Evolutionary conservation across 257 asterid species (phyloP).

Genomic region (Paraleonurus japonicus): DNA sequence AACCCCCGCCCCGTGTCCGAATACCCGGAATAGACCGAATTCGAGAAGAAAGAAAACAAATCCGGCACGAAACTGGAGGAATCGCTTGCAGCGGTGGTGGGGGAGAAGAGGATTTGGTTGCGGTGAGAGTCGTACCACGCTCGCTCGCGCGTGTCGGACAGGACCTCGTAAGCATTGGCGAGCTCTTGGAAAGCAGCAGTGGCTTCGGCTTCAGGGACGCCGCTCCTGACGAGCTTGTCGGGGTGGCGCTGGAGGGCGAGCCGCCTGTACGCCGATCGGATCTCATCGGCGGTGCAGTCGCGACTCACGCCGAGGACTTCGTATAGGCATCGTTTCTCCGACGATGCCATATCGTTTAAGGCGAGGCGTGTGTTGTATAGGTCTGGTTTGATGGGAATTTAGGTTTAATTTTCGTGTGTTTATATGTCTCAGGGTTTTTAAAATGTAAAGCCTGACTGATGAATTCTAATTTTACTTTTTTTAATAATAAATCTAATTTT

Average conservation of each 20-base stretch:
- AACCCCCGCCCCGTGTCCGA: constrained; percentile 82
- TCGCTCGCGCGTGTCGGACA: constrained; percentile 85
- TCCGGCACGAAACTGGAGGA: constrained; percentile 55
- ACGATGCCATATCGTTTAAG: constrained; percentile 47
- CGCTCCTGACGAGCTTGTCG: constrained; percentile 77
- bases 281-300: constrained; percentile 74
- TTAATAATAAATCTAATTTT: too few relatives aligned
- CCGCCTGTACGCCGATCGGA: constrained; percentile 78
- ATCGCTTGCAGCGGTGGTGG: constrained; percentile 33
- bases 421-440: not conserved
- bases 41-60: constrained; percentile 74
- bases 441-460: not conserved
- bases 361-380: not conserved
- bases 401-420: not conserved
- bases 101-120: constrained; percentile 77
- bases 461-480: too few relatives aligned
- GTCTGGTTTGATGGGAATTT: not conserved
- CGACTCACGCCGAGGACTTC: constrained; percentile 76
- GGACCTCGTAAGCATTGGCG: constrained; percentile 88
- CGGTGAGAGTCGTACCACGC: constrained; percentile 97
- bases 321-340: constrained; percentile 85
- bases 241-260: constrained; percentile 99
- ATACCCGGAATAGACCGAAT: constrained; percentile 79
- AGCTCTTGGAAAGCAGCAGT: constrained; percentile 94
- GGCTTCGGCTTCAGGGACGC: constrained; percentile 86